phyloP scores from a whole-genome alignment of 2,329 filamentous ascomycete species.

The Ceratocystis eucalypticola region DNA sequence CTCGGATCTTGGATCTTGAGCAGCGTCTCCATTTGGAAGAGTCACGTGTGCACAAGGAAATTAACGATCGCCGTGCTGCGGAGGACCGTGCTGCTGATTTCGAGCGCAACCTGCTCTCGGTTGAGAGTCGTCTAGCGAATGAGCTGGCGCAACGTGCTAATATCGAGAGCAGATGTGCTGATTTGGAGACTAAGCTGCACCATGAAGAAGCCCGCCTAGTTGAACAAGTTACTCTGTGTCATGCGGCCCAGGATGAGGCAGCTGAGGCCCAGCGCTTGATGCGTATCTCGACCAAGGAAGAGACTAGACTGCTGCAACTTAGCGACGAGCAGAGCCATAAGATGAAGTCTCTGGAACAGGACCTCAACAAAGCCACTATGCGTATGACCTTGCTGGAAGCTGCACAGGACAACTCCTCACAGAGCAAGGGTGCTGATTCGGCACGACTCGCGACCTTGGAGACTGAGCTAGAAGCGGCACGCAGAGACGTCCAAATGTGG shows the following conservation, averaged over 20 bases:
- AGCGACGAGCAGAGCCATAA: conserved; percentile 57
- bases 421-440: conserved; percentile 41
- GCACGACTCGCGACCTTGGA: conserved; percentile 40
- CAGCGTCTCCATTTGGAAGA: conserved; percentile 39
- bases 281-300: conserved; percentile 57
- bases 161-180: conserved; percentile 47
- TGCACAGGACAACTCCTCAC: conserved; percentile 44
- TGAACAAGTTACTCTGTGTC: conserved; percentile 47
- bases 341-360: conserved; percentile 46
- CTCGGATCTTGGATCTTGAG: conserved; percentile 47
- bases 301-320: conserved; percentile 50
- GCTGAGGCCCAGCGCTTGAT: conserved; percentile 59
- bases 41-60: conserved; percentile 36
- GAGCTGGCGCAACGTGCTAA: conserved; percentile 48
- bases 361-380: conserved; percentile 42
- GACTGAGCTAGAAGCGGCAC: conserved; percentile 40
- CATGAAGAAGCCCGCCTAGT: conserved; percentile 51
- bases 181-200: conserved; percentile 55
- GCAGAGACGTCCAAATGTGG: conserved; percentile 47
- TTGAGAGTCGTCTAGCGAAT: conserved; percentile 45
- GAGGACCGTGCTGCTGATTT: conserved; percentile 43
- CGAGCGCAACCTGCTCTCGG: conserved; percentile 40
- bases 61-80: conserved; percentile 35
- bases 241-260: conserved; percentile 57
- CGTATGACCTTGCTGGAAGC: conserved; percentile 55